These are phyloP conservation scores for Hydnomerulius pinastri DNA, from an alignment of 768 basidiomycete genomes.

Conservation along the genomic window DNA sequence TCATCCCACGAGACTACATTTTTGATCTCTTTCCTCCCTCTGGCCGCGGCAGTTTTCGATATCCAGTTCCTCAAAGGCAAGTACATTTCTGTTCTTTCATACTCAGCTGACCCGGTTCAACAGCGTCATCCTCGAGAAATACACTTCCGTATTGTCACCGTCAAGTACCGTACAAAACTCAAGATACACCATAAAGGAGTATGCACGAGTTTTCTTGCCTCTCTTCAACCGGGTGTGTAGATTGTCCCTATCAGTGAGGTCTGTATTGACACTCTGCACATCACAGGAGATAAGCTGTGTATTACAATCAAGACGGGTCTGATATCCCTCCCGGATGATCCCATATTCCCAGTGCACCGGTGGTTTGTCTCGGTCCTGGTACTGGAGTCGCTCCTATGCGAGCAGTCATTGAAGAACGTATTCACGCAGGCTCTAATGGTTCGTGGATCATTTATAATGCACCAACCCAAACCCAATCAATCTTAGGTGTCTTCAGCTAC, in stretches of 20 bases:
- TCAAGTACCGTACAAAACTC: constrained; percentile 84
- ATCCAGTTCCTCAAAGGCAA: constrained; percentile 66
- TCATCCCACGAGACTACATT: constrained; percentile 79
- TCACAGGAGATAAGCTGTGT: constrained; percentile 57
- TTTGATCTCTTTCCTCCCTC: constrained; percentile 89
- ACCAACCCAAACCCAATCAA: not conserved
- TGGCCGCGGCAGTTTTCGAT: constrained; percentile 92
- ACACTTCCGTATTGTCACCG: constrained; percentile 89
- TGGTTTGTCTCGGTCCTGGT: constrained; percentile 92
- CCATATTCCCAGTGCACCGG: constrained; percentile 55
- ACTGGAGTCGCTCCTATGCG: constrained; percentile 95
- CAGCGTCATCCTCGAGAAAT: constrained; percentile 65
- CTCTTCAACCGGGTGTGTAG: constrained; percentile 57
- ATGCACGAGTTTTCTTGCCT: constrained; percentile 78
- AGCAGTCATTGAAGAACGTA: constrained; percentile 79
- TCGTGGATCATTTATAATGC: not conserved
- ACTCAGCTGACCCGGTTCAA: not conserved
- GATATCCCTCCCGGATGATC: constrained; percentile 54
- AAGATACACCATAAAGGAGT: constrained; percentile 79
- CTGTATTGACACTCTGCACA: not conserved
- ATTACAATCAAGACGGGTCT: constrained; percentile 68
- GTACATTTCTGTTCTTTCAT: not conserved
- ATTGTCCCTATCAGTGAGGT: not conserved
- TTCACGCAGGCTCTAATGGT: constrained; percentile 59
- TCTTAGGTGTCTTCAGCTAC: constrained; percentile 50